A percentile compares a stretch with the other conserved stretches of the same genome.
Conservation (phyloP, 73 alveolate genomes). For the Paramecium octaurelia region DNA sequence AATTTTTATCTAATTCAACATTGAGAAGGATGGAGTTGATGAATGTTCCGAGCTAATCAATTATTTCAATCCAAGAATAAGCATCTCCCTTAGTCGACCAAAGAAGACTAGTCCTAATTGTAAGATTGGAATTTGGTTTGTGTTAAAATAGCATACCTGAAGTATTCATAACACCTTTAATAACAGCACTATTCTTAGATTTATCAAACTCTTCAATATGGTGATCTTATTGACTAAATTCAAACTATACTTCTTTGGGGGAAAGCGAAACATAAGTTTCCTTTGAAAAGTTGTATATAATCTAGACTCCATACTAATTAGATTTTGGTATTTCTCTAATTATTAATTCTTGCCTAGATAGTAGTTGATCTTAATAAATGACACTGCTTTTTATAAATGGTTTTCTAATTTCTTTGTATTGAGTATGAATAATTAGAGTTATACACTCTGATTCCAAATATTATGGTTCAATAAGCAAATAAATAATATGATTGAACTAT, state of each 20-base stretch:
- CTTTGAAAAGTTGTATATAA: neutral
- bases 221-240: neutral
- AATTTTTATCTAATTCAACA: neutral
- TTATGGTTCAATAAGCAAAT: neutral
- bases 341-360: neutral
- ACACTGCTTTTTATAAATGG: neutral
- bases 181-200: neutral
- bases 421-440: neutral
- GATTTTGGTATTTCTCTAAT: constrained; percentile 24
- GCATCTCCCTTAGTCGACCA: constrained; percentile 24
- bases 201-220: neutral
- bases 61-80: constrained; percentile 13
- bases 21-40: neutral
- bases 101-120: neutral
- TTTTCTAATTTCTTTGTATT: neutral
- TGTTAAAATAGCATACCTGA: neutral
- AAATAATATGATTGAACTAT: neutral
- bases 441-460: neutral
- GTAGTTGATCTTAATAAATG: too few relatives aligned
- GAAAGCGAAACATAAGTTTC: neutral
- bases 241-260: neutral
- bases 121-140: neutral
- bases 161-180: neutral
- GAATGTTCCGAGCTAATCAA: neutral
- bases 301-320: neutral